These are phyloP conservation scores for Phaffomyces thermotolerans DNA, from an alignment of 805 yeast species.

Conservation along the genomic window DNA sequence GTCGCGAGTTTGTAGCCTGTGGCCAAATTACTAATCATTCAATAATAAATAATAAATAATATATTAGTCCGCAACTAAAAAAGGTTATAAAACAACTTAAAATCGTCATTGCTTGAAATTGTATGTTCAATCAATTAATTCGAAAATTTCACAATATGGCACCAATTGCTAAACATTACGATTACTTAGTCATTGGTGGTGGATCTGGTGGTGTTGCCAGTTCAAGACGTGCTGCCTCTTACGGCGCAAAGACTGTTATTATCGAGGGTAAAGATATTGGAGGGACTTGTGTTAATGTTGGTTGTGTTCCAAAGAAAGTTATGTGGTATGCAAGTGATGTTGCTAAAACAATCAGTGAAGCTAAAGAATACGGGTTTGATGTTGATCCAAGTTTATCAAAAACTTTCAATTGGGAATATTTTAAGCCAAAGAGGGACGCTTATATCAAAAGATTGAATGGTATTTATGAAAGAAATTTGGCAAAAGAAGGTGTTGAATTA, in stretches of 20 bases:
- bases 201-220: constrained; percentile 99
- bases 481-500: constrained; percentile 83
- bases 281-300: constrained; percentile 98
- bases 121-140: constrained; percentile 7
- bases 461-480: constrained; percentile 81
- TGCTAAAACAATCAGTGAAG: constrained; percentile 68
- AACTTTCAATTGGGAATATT: constrained; percentile 72
- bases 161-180: constrained; percentile 56
- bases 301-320: constrained; percentile 97
- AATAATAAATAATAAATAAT: no score
- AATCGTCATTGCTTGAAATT: background rate
- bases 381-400: constrained; percentile 46
- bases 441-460: constrained; percentile 84
- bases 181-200: constrained; percentile 94
- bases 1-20: no score
- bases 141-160: constrained; percentile 40
- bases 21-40: no score
- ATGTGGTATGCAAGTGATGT: constrained; percentile 97
- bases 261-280: constrained; percentile 82
- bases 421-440: constrained; percentile 88
- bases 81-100: background rate
- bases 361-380: constrained; percentile 76
- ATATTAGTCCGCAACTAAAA: background rate
- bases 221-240: constrained; percentile 90
- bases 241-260: constrained; percentile 83